Evolutionary conservation across 2,329 filamentous ascomycete genomes (phyloP), one percentile per base, ranked within the genome.

Genomic region (Cryphonectria parasitica): DNA sequence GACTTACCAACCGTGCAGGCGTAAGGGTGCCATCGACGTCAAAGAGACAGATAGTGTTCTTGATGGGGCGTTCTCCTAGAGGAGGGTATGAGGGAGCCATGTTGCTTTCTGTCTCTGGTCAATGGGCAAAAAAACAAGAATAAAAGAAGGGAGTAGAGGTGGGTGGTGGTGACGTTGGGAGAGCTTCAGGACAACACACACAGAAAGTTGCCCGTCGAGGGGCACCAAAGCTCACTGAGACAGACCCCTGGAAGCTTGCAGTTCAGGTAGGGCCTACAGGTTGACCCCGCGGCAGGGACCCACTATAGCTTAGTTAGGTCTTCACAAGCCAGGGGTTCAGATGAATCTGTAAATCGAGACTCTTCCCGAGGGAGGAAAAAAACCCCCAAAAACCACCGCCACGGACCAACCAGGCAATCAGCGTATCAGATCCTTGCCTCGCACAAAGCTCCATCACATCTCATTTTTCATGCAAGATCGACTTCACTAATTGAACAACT

Each of bases 21-120:
- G 94, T 96, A 76, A 99, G 89, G 41, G 96, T 98, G 78, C 89
- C 93, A 80, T 99, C 96, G 72, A 99, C 96, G 83, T 99, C 96
- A 83, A 99, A 99, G 74, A 99, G 91, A 78, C 90, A 91, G 82
- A 99, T 92, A 74, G 95, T 98, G 87, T 96, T 94, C 85, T 95
- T 93, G 82, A 98, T 84, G 60, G 93, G 93, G 75, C 96, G 93
- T 77, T 95, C 87, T 80, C 91, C 88, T 75, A 98, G 89, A 73
- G 94, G 89, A 69, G 94, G 91, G 82, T 91, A 92, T 56, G 80
- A 76, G 74, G 83, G 79, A 74, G 81, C 81, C 85, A 87, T 87
- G 75, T 61, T 66, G 41, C 25, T 28, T 25, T 36, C 28, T 39
- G 4, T 64, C 28, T 19, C 19, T 39, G 15, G 63, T 34, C 41